Percentiles rank a stretch among this genome's conserved stretches.
Conservation (phyloP, 345 rosid species). For the Arabidopsis suecica region DNA sequence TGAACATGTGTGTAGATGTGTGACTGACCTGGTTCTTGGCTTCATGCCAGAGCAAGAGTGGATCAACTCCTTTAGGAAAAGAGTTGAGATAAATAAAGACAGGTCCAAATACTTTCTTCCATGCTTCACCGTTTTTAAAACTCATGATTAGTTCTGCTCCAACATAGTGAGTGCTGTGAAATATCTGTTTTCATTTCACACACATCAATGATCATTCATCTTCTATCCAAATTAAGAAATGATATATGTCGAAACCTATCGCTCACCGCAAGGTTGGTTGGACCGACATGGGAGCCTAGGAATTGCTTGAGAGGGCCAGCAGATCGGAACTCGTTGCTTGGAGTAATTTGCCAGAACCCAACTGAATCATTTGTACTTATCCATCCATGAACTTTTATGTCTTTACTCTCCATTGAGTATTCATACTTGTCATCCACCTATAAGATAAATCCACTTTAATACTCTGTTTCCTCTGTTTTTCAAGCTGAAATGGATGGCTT, state of each 20-base stretch:
- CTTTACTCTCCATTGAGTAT: conserved; percentile 71
- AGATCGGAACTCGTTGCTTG: conserved; percentile 85
- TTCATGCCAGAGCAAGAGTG: conserved; percentile 73
- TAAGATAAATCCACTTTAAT: background rate
- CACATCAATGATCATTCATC: background rate
- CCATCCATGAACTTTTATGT: conserved; percentile 85
- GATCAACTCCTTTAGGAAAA: conserved; percentile 50
- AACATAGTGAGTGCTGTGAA: conserved; percentile 84
- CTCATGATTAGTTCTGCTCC: conserved; percentile 72
- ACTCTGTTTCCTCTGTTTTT: conserved; percentile 33
- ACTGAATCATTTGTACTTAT: conserved; percentile 66
- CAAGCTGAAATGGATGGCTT: background rate
- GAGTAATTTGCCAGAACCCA: conserved; percentile 98
- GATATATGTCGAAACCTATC: background rate
- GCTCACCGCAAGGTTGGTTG: conserved; percentile 78
- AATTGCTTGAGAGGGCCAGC: conserved; percentile 89
- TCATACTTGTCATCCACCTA: conserved; percentile 96
- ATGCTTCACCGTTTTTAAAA: conserved; percentile 59
- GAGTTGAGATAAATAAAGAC: conserved; percentile 80
- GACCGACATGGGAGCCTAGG: conserved; percentile 90
- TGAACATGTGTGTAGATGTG: background rate
- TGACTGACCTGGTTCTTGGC: conserved; percentile 74
- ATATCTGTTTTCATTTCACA: conserved; percentile 56
- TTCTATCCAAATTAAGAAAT: background rate
- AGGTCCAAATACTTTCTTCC: conserved; percentile 97